A percentile compares a stretch with the other conserved stretches of the same genome.
phyloP scores from a whole-genome alignment of 176 grass and related monocot species.

The Musa troglodytarum region DNA sequence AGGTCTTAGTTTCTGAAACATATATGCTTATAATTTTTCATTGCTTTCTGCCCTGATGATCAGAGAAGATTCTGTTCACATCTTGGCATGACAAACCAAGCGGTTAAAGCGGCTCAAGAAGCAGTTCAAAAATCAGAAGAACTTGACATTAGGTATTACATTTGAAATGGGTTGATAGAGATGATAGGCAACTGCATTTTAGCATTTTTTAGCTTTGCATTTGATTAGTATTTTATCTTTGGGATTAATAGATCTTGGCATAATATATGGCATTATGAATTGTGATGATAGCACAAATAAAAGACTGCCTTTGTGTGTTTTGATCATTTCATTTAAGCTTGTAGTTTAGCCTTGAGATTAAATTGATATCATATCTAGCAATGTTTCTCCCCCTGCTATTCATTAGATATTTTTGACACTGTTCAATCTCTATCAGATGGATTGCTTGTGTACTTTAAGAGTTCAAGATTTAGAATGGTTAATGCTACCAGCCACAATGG shows the following conservation, averaged over 20 bases:
- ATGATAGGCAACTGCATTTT: not conserved
- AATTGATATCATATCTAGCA: not conserved
- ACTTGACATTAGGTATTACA: constrained; percentile 13
- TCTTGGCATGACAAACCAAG: constrained; percentile 20
- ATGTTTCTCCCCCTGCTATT: too few species aligned
- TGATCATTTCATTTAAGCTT: too few species aligned
- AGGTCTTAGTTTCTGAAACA: too few species aligned
- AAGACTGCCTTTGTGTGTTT: not conserved
- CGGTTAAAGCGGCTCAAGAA: constrained; percentile 17
- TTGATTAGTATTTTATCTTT: not conserved
- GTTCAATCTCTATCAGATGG: too few species aligned
- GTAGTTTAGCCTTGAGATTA: not conserved
- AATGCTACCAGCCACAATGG: not conserved
- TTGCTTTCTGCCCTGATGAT: not conserved
- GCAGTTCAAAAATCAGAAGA: constrained; percentile 18
- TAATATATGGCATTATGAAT: not conserved
- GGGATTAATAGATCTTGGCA: not conserved
- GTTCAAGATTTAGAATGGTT: not conserved
- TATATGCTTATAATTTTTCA: not conserved
- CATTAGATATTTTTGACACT: too few species aligned
- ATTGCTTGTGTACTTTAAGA: not conserved
- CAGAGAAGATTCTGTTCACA: constrained; percentile 15
- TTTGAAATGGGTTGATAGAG: not conserved
- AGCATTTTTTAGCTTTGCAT: not conserved
- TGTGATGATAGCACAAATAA: not conserved